Base-by-base conservation (phyloP, 2,329 filamentous ascomycete species). In the Colletotrichum cereale region DNA sequence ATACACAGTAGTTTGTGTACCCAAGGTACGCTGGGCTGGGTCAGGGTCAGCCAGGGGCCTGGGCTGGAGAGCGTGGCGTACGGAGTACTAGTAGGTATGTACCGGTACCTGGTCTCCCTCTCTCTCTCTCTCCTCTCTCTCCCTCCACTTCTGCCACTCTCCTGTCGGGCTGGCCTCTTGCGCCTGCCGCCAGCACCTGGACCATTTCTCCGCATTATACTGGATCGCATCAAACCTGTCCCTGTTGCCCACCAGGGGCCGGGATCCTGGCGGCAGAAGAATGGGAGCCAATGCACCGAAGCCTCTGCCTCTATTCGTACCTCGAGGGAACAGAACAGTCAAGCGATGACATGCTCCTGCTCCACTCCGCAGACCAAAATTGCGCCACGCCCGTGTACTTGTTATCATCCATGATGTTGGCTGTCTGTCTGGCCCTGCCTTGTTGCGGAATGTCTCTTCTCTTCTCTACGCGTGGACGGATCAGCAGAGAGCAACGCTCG, bases 301-400 rank as follows among this genome's bases (percentile, higher is more conserved):
- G 63, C 67, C 63, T 62, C 21, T n/a, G 47, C 21, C n/a, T n/a
- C n/a, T n/a, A n/a, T n/a, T n/a, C n/a, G n/a, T n/a, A n/a, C n/a
- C n/a, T n/a, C n/a, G 63, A 56, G 34, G 58, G 65, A 48, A 40
- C 48, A 36, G 16, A 53, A 58, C 66, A 58, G 61, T 36, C 62
- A 38, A n/a, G 48, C 68, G 68, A 67, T 71, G 68, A 67, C 68
- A 71, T 68, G 68, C 64, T 68, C 50, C 29, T 67, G 64, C 57
- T 57, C 68, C 68, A 71, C 64, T 34, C 16, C 5, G 50, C 31
- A 34, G 42, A 48, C 26, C 38, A 50, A 40, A 40, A 38, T 47
- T 58, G 40, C 50, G 40, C 58, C 34, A 47, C 16, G 29, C 31
- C 7, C 44, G 26, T 26, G 29, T 21, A n/a, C 8, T 61, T 42